Base-by-base conservation (phyloP, 129 eudicot genomes). In the Escallonia rubra region DNA sequence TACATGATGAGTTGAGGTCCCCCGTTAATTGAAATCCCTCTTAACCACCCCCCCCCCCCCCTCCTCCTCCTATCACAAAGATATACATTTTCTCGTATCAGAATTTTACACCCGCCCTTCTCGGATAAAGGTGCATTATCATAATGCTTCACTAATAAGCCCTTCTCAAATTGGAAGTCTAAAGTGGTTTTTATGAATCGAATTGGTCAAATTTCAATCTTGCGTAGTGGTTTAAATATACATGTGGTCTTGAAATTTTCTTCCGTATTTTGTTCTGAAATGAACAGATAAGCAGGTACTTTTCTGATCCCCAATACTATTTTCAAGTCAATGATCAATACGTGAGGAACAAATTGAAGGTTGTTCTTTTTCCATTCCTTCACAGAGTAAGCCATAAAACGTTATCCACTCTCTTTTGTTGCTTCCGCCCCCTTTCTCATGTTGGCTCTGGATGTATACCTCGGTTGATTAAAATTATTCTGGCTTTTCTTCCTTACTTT, bases 321-420 rank as follows among this genome's bases (percentile, higher is more conserved):
- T 77, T 86, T 66, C 92, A 86, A 79, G 88, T 86, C 57, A 86
- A 86, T 43, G 92, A 86, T 66, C 83, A 82, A 55, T 86, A 86
- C 49, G 92, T 86, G 81, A 71, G 81, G 72, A 85, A 85, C 73
- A 85, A 85, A 56, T 62, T 85, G 91, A 85, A 85, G 76, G 87
- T 85, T 46, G 83, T 86, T 63, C 76, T 86, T 34, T 86, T 86
- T 67, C 88, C 88, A 10, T 82, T 82, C 71, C 75, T 86, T 57
- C 92, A 86, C 73, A 70, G 92, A 86, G 92, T 86, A 77, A 74
- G 81, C 49, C 16, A 11, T 70, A 23, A 23, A 23, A 23, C 1
- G 34, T 23, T 23, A 23, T 45, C 50, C 13, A 56, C 50, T 41
- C 50, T 41, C 8, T 63, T 34, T 38, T 65, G 44, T 2, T 41